Base-by-base conservation (phyloP, 225 moss, liverwort and hornwort species). In the Ulota crispa region DNA sequence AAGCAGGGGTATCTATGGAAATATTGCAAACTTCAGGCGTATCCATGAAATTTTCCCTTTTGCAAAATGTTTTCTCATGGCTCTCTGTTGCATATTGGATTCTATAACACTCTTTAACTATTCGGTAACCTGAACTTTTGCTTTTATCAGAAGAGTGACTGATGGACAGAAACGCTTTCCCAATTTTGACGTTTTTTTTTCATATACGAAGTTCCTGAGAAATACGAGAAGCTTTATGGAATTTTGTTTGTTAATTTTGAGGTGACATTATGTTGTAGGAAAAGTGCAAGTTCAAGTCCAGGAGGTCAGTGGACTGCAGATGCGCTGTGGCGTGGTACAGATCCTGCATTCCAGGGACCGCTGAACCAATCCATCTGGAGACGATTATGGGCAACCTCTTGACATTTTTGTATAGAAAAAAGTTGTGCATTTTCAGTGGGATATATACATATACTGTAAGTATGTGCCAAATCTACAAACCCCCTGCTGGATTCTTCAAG, bases 311-410 rank as follows among this genome's bases (percentile, higher is more conserved):
- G 91, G 91, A 81, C 81, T n/a, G 41, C 88, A 18, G 78, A 68
- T 70, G 83, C 91, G 23, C 52, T 91, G 81, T 91, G 88, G 88
- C 85, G 85, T 43, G 86, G 91, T 59, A 85, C 86, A 72, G 83
- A 91, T 72, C 84, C 88, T 57, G 85, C 82, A 54, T 81, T 84
- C 59, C 91, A 67, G 68, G 64, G 81, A 32, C 79, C 91, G 61
- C 82, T 86, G 28, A 84, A 83, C 77, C 80, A 84, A 83, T 88
- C 91, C 39, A 88, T 91, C 68, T 91, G 91, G 91, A 88, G 88
- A 76, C 86, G 91, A 63, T 68, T 91, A 71, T 91, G 91, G 91
- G 85, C 88, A 68, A 85, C 88, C 37, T 71, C 74, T 36, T 91
- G 88, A 88, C 66, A 76, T 70, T 53, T 67, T 71, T 77, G 80